Conservation (phyloP, 306 rosid genomes). For the Lathyrus oleraceus region DNA sequence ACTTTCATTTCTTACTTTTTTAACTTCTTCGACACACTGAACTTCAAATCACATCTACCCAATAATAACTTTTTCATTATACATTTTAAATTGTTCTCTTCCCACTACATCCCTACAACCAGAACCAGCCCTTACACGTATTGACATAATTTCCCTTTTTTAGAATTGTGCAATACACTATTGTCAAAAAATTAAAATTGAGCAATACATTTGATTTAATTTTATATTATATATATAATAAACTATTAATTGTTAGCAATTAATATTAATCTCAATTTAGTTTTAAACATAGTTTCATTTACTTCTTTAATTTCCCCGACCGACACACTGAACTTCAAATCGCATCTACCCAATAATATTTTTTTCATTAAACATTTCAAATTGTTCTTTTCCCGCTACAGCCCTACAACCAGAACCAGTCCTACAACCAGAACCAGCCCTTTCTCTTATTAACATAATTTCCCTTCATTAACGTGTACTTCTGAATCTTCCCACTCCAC, state of each 20-base stretch:
- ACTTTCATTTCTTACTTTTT: background rate
- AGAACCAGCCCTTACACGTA: background rate
- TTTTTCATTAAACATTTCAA: background rate
- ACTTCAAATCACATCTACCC: background rate
- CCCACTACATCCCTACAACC: background rate
- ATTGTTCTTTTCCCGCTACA: background rate
- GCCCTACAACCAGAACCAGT: background rate
- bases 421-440: background rate
- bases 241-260: background rate
- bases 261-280: background rate
- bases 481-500: background rate
- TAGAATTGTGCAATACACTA: background rate
- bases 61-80: background rate
- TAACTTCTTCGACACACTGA: background rate
- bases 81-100: background rate
- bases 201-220: background rate
- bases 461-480: background rate
- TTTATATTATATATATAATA: background rate
- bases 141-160: too few species aligned
- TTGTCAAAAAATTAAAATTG: background rate
- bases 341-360: background rate
- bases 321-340: background rate
- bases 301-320: background rate
- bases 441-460: background rate
- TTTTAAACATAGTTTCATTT: background rate